Conservation (phyloP, 148 eudicot species). For the Pouteria glomerata region DNA sequence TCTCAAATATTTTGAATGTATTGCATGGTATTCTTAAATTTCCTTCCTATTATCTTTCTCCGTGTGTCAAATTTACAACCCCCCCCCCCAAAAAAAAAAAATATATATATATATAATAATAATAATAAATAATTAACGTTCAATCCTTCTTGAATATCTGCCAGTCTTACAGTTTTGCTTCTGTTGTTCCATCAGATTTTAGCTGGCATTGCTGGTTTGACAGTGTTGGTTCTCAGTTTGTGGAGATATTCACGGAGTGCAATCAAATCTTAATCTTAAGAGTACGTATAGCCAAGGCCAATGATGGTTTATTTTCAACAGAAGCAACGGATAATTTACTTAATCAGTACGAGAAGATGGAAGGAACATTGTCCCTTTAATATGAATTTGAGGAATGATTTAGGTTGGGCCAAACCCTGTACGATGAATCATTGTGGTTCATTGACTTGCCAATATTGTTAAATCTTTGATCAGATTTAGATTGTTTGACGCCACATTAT, state of each 20-base stretch:
- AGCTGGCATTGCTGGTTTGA: slow-evolving; percentile 57
- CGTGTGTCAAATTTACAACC: too few species aligned
- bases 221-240: slow-evolving; percentile 49
- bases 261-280: slow-evolving; percentile 27
- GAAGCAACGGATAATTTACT: background rate
- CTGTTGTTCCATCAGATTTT: slow-evolving; percentile 38
- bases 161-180: background rate
- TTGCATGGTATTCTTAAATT: background rate
- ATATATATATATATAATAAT: too few species aligned
- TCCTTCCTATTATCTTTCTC: background rate
- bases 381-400: too few species aligned
- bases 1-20: background rate
- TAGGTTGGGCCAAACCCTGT: background rate
- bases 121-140: too few species aligned
- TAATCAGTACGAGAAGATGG: too few species aligned
- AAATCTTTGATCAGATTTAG: background rate
- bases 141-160: background rate
- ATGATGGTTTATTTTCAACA: background rate
- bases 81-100: too few species aligned
- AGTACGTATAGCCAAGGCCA: too few species aligned
- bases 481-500: background rate
- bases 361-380: too few species aligned
- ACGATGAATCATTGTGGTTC: background rate
- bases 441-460: background rate
- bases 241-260: slow-evolving; percentile 59